Evolutionary conservation across 2,329 filamentous ascomycete species (phyloP).

Genomic region (Fusarium tanahbumbuense): DNA sequence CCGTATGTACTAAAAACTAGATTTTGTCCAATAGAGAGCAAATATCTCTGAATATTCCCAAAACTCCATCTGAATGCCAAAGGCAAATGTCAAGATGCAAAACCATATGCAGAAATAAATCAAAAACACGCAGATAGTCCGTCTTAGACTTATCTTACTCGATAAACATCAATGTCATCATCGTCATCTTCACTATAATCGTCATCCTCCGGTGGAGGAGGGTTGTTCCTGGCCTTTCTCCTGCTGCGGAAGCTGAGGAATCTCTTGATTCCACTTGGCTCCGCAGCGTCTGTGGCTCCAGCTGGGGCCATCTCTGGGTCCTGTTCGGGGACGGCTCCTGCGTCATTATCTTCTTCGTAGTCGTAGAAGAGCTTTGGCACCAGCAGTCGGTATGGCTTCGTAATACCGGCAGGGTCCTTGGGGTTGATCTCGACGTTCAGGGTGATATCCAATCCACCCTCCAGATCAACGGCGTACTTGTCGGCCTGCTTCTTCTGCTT

Average conservation of each 20-base stretch:
- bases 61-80: conserved; percentile 26
- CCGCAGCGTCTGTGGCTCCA: conserved; percentile 34
- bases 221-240: conserved; percentile 48
- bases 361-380: conserved; percentile 80
- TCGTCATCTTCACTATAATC: conserved; percentile 47
- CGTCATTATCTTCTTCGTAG: conserved; percentile 60
- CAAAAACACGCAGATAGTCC: conserved; percentile 16
- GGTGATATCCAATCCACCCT: conserved; percentile 86
- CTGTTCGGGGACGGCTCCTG: conserved; percentile 51
- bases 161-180: conserved; percentile 40
- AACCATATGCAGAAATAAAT: conserved; percentile 9
- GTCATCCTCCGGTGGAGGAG: conserved; percentile 37
- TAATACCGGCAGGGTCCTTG: conserved; percentile 87
- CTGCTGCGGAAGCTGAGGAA: conserved; percentile 57
- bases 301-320: conserved; percentile 25
- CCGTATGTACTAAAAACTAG: conserved; percentile 18
- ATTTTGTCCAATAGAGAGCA: conserved; percentile 21
- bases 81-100: conserved; percentile 20
- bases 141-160: conserved; percentile 26
- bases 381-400: conserved; percentile 85
- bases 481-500: conserved; percentile 69
- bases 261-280: conserved; percentile 57
- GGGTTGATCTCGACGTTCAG: conserved; percentile 91
- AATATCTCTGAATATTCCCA: not conserved
- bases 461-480: conserved; percentile 75